Evolutionary conservation across 2,329 filamentous ascomycete species (phyloP).

Genomic region (Alternaria consortialis): DNA sequence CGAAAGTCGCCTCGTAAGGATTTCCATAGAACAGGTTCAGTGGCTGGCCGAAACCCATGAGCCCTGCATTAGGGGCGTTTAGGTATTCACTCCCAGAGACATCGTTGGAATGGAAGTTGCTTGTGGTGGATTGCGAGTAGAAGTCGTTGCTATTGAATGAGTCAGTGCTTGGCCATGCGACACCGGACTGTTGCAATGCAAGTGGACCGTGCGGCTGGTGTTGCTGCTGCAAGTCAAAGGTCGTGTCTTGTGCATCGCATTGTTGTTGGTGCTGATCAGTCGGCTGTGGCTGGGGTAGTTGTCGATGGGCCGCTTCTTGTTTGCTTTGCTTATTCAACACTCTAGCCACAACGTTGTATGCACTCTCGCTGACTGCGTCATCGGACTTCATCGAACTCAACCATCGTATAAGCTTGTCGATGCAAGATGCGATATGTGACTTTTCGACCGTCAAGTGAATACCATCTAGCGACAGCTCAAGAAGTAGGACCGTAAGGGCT

Average conservation of each 20-base stretch:
- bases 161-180: neutral
- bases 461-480: constrained; percentile 44
- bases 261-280: constrained; percentile 1
- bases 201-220: neutral
- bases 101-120: neutral
- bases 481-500: constrained; percentile 48
- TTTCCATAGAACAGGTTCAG: constrained; percentile 20
- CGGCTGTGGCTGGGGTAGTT: neutral
- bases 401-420: constrained; percentile 45
- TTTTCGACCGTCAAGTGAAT: constrained; percentile 35
- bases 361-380: constrained; percentile 40
- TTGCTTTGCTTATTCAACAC: constrained; percentile 18
- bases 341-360: constrained; percentile 30
- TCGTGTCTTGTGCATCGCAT: neutral
- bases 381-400: constrained; percentile 39
- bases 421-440: constrained; percentile 29
- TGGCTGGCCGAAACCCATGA: constrained; percentile 6
- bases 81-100: neutral
- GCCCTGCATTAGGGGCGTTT: neutral
- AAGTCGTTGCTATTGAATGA: neutral
- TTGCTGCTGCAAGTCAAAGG: neutral
- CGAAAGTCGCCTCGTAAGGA: constrained; percentile 20
- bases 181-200: neutral
- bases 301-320: neutral
- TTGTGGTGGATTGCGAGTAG: constrained; percentile 1